Evolutionary conservation across 2,329 filamentous ascomycete species (phyloP).

Genomic region (Fusarium sp.): DNA sequence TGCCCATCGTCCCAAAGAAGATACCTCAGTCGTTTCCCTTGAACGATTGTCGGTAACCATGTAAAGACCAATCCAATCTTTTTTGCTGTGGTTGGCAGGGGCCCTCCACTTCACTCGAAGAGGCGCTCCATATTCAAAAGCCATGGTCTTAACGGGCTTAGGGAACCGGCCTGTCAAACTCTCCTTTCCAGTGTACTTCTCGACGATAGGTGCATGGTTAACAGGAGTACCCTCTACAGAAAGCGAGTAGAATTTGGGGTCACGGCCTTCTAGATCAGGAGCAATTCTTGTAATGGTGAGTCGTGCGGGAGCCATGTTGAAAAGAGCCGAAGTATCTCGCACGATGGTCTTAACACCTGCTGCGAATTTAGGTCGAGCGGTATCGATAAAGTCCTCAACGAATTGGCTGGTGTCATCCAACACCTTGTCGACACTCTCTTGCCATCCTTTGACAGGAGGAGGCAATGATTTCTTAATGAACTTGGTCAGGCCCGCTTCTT

Average conservation of each 20-base stretch:
- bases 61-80: slow-evolving; percentile 96
- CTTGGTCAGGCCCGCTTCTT: slow-evolving; percentile 91
- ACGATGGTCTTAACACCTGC: slow-evolving; percentile 88
- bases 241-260: slow-evolving; percentile 84
- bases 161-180: slow-evolving; percentile 76
- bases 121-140: slow-evolving; percentile 89
- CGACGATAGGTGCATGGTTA: slow-evolving; percentile 60
- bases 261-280: slow-evolving; percentile 81
- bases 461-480: slow-evolving; percentile 90
- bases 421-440: slow-evolving; percentile 87
- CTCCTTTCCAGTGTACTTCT: slow-evolving; percentile 78
- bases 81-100: slow-evolving; percentile 85
- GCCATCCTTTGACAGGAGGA: slow-evolving; percentile 82
- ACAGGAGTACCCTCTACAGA: slow-evolving; percentile 75
- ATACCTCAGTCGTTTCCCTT: slow-evolving; percentile 83
- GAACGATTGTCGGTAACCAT: slow-evolving; percentile 94
- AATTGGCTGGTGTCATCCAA: slow-evolving; percentile 88
- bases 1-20: slow-evolving; percentile 90
- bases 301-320: slow-evolving; percentile 89
- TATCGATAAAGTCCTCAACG: slow-evolving; percentile 90
- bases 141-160: slow-evolving; percentile 77
- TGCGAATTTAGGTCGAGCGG: slow-evolving; percentile 85
- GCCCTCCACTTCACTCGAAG: slow-evolving; percentile 93
- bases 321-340: slow-evolving; percentile 86
- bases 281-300: slow-evolving; percentile 84